A percentile compares a stretch with the other conserved stretches of the same genome.
Evolutionary conservation across 768 basidiomycete genomes (phyloP).

Genomic region (Neoboletus subvelutipes): DNA sequence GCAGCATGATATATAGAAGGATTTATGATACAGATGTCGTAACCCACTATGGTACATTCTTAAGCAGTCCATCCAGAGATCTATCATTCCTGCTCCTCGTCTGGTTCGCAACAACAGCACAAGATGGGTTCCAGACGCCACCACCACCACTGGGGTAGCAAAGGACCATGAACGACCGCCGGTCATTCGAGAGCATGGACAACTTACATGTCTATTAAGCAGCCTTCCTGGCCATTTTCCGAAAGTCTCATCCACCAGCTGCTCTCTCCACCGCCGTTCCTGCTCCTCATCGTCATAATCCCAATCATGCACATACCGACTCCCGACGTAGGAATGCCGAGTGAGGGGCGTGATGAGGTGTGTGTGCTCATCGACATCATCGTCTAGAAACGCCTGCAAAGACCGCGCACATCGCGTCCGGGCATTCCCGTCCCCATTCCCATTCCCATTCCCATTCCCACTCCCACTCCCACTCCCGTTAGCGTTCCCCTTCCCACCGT

Average conservation of each 20-base stretch:
- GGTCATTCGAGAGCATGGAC: not conserved
- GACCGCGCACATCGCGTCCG: slow-evolving; percentile 10
- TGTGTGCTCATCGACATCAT: slow-evolving; percentile 37
- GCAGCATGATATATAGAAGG: slow-evolving; percentile 9
- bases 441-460: not conserved
- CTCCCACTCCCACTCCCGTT: not conserved
- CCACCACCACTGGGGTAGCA: slow-evolving; percentile 73
- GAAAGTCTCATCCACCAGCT: slow-evolving; percentile 50
- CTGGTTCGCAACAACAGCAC: slow-evolving; percentile 60
- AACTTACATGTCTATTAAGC: slow-evolving; percentile 66
- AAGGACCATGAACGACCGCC: not conserved
- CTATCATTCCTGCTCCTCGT: slow-evolving; percentile 45
- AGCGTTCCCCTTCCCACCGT: not conserved
- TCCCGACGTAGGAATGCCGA: slow-evolving; percentile 18
- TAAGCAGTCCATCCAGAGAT: not conserved
- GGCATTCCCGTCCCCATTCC: not conserved
- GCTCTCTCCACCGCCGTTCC: slow-evolving; percentile 42
- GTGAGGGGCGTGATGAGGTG: slow-evolving; percentile 35
- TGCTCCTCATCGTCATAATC: slow-evolving; percentile 27
- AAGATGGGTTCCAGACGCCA: slow-evolving; percentile 66
- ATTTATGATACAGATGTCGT: slow-evolving; percentile 16
- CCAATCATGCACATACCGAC: slow-evolving; percentile 22
- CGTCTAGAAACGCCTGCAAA: slow-evolving; percentile 8
- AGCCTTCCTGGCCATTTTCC: slow-evolving; percentile 68
- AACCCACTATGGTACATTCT: not conserved